These are phyloP conservation scores for Eutrema salsugineum DNA, from an alignment of 441 rosid genomes.

Conservation along the genomic window DNA sequence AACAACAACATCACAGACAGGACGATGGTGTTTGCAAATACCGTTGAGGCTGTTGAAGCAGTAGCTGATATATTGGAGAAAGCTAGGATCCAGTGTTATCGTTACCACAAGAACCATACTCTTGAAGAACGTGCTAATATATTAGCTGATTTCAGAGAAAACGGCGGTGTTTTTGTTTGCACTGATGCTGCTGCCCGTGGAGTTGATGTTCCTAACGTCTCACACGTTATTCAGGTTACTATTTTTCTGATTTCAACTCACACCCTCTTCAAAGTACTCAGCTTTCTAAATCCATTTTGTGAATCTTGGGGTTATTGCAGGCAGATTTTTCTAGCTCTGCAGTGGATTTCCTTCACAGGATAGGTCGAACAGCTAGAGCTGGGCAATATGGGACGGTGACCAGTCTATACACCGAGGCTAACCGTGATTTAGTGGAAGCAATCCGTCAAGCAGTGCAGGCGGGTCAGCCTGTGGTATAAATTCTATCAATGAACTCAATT, in stretches of 20 bases:
- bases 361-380: conserved; percentile 94
- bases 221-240: conserved; percentile 88
- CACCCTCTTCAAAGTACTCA: neutral
- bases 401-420: conserved; percentile 76
- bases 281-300: neutral
- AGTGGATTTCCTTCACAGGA: conserved; percentile 91
- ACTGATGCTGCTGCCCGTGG: conserved; percentile 99
- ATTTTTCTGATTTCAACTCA: conserved; percentile 1
- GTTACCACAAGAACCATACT: conserved; percentile 78
- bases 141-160: conserved; percentile 63
- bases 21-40: conserved; percentile 94
- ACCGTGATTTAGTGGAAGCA: conserved; percentile 69
- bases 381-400: conserved; percentile 89
- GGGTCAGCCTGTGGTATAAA: conserved; percentile 81
- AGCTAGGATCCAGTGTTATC: conserved; percentile 70
- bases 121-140: conserved; percentile 74
- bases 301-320: conserved; percentile 40
- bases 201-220: conserved; percentile 86
- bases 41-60: conserved; percentile 92
- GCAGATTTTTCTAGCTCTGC: conserved; percentile 94
- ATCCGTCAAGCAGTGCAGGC: conserved; percentile 65
- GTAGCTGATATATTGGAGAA: conserved; percentile 65
- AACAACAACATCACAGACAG: conserved; percentile 37
- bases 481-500: neutral
- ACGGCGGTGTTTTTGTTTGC: conserved; percentile 84